phyloP scores from a whole-genome alignment of 495 filamentous ascomycete species.

The Penicillium cinerascens region DNA sequence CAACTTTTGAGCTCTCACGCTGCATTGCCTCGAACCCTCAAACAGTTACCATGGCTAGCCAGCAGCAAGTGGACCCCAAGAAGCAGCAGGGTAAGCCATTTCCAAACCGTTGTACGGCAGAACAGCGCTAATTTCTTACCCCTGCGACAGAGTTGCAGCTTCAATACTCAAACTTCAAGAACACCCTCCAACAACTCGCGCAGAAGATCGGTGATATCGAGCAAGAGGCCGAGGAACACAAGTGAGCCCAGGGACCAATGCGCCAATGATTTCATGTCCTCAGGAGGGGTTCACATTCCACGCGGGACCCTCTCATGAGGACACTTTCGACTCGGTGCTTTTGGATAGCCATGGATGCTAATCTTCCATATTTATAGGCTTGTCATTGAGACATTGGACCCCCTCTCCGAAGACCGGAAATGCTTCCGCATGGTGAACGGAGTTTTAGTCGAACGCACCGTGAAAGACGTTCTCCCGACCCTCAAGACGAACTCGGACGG shows the following conservation, averaged over 20 bases:
- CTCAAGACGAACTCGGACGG: conserved; percentile 94
- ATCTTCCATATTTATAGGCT: conserved; percentile 55
- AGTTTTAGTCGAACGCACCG: conserved; percentile 88
- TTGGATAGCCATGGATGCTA: conserved; percentile 7
- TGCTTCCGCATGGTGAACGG: conserved; percentile 99
- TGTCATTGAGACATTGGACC: conserved; percentile 88
- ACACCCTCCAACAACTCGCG: conserved; percentile 86
- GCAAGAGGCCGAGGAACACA: conserved; percentile 96
- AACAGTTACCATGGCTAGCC: conserved; percentile 39
- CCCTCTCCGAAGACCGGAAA: conserved; percentile 81
- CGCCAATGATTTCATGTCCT: not conserved
- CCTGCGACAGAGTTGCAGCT: conserved; percentile 73
- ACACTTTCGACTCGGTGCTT: not conserved
- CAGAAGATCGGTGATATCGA: conserved; percentile 97
- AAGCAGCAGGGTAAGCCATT: conserved; percentile 75
- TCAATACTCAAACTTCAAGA: conserved; percentile 95
- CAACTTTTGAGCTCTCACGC: conserved; percentile 29
- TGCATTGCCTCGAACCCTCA: conserved; percentile 7
- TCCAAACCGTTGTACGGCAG: not conserved
- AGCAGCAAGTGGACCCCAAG: conserved; percentile 53
- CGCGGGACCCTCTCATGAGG: not conserved
- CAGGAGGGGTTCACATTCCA: not conserved
- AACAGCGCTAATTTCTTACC: conserved; percentile 12
- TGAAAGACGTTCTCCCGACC: conserved; percentile 85
- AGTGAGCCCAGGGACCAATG: conserved; percentile 55